phyloP scores from a whole-genome alignment of 116 monocot species.

The Zostera marina region DNA sequence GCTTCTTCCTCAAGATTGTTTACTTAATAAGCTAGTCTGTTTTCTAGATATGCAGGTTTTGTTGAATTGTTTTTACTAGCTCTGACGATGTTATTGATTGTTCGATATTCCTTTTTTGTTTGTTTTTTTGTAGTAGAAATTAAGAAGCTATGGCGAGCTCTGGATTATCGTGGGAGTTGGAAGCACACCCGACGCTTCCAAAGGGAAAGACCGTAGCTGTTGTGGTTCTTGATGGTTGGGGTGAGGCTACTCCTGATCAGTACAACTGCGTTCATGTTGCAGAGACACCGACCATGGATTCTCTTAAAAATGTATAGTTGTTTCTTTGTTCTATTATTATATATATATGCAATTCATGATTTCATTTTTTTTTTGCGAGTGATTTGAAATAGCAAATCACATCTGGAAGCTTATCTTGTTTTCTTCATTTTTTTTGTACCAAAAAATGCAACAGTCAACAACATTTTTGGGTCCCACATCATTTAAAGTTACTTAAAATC shows the following conservation, averaged over 20 bases:
- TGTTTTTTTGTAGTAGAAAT: not conserved
- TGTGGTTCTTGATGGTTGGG: conserved; percentile 96
- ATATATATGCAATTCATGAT: not conserved
- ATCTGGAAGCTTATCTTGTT: not conserved
- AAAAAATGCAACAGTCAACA: not conserved
- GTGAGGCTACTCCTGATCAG: conserved; percentile 75
- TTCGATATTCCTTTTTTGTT: not conserved
- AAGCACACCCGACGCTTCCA: conserved; percentile 86
- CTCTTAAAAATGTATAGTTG: conserved; percentile 60
- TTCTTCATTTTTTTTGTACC: not conserved
- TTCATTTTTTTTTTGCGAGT: not conserved
- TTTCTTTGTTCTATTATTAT: not conserved
- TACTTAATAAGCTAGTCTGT: no score
- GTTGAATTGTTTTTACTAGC: not conserved
- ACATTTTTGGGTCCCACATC: not conserved
- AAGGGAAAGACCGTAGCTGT: conserved; percentile 78
- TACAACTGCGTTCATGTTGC: conserved; percentile 95
- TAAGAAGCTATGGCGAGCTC: conserved; percentile 38
- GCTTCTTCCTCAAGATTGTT: no score
- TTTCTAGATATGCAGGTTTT: not conserved
- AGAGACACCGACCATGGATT: conserved; percentile 91
- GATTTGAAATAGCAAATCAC: not conserved
- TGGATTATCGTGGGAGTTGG: conserved; percentile 53
- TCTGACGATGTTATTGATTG: not conserved
- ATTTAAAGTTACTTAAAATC: not conserved